Evolutionary conservation across 2,329 filamentous ascomycete species (phyloP).

Genomic region (Sporothrix globosa): DNA sequence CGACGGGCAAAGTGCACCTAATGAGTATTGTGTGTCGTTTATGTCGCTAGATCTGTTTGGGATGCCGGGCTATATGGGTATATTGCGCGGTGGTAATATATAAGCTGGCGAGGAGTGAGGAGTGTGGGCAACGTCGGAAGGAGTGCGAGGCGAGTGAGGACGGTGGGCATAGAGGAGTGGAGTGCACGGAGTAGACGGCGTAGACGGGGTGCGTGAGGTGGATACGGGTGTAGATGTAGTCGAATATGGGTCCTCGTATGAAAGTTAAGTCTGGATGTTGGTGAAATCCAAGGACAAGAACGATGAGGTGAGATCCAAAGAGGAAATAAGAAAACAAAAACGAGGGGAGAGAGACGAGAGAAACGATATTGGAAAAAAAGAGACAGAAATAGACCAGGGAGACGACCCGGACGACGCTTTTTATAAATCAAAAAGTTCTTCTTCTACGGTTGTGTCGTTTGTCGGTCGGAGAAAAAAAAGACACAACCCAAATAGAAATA

Average conservation of each 20-base stretch:
- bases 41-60: not conserved
- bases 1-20: not conserved
- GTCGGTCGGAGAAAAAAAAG: constrained; percentile 18
- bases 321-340: not conserved
- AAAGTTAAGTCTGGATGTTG: not conserved
- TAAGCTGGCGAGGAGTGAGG: not conserved
- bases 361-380: not conserved
- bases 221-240: not conserved
- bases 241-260: not conserved
- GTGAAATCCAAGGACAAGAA: not conserved
- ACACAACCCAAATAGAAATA: not conserved
- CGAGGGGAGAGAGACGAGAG: no score
- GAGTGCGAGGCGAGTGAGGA: not conserved
- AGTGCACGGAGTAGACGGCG: not conserved
- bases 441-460: not conserved
- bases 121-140: not conserved
- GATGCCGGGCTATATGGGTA: constrained; percentile 27
- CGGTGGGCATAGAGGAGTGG: not conserved
- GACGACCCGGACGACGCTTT: not conserved
- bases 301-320: not conserved
- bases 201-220: not conserved
- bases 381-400: not conserved
- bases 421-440: not conserved
- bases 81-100: constrained; percentile 27
- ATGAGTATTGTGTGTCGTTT: not conserved